Conservation (phyloP, 2,329 filamentous ascomycete species). For the Parastagonospora nodorum region DNA sequence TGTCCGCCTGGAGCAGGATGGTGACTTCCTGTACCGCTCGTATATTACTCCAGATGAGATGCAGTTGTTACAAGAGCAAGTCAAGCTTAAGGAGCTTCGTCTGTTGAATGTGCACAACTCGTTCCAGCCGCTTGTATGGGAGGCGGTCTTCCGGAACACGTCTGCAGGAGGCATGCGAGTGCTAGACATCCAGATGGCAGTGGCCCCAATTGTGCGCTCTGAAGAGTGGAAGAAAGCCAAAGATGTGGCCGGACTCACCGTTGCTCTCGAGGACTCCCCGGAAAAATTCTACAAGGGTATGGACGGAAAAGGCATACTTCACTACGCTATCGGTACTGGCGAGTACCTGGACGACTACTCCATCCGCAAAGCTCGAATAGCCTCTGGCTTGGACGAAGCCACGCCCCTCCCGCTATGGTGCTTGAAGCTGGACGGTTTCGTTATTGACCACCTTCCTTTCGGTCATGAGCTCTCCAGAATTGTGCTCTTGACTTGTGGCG, state of each 20-base stretch:
- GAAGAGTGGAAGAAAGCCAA: constrained; percentile 27
- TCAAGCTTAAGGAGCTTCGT: constrained; percentile 32
- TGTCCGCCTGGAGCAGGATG: constrained; percentile 18
- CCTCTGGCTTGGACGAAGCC: constrained; percentile 25
- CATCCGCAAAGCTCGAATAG: constrained; percentile 40
- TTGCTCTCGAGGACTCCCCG: constrained; percentile 15
- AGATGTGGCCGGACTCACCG: constrained; percentile 26
- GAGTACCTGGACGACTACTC: constrained; percentile 41
- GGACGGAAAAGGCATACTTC: constrained; percentile 35
- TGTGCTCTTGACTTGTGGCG: constrained; percentile 28
- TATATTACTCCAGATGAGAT: constrained; percentile 32
- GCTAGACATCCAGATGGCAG: constrained; percentile 36
- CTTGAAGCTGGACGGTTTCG: constrained; percentile 41
- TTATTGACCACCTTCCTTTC: constrained; percentile 40
- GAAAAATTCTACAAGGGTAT: constrained; percentile 32
- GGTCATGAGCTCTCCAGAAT: constrained; percentile 30
- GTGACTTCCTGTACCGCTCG: constrained; percentile 13
- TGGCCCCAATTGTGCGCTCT: constrained; percentile 29
- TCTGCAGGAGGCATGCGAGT: constrained; percentile 22
- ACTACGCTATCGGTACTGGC: constrained; percentile 34
- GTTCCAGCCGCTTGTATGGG: constrained; percentile 37
- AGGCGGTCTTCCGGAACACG: constrained; percentile 34
- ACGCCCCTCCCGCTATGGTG: constrained; percentile 26
- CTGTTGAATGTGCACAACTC: constrained; percentile 35
- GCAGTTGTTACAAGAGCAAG: constrained; percentile 28